phyloP scores from a whole-genome alignment of 495 filamentous ascomycete genomes.

The Aspergillus nidulans region DNA sequence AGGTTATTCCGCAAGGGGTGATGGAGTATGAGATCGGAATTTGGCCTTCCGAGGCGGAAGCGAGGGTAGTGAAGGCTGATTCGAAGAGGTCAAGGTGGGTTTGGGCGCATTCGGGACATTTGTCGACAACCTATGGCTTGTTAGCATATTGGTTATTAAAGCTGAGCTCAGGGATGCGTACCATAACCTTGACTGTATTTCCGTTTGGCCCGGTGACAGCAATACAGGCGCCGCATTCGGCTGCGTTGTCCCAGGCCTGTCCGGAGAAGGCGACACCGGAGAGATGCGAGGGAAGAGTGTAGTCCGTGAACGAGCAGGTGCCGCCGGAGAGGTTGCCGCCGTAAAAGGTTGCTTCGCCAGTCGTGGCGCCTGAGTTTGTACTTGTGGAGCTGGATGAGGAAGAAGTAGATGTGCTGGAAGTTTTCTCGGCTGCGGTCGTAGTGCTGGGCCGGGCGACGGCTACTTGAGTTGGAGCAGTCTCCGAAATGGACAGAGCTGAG shows the following conservation, averaged over 20 bases:
- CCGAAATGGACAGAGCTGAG: neutral
- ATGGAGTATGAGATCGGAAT: slow-evolving; percentile 51
- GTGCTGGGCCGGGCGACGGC: slow-evolving; percentile 3
- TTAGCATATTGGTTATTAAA: neutral
- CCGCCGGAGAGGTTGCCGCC: slow-evolving; percentile 55
- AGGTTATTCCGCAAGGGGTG: slow-evolving; percentile 48
- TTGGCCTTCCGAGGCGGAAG: slow-evolving; percentile 42
- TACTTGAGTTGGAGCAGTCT: slow-evolving; percentile 1
- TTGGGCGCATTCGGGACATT: slow-evolving; percentile 53
- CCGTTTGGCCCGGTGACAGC: slow-evolving; percentile 49
- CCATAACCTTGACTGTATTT: slow-evolving; percentile 60
- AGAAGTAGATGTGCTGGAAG: slow-evolving; percentile 4
- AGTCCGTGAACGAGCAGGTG: slow-evolving; percentile 54
- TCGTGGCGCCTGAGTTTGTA: neutral
- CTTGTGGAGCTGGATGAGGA: slow-evolving; percentile 14
- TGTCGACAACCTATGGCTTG: slow-evolving; percentile 48
- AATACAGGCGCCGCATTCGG: slow-evolving; percentile 55
- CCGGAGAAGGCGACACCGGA: slow-evolving; percentile 53
- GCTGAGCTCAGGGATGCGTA: slow-evolving; percentile 20
- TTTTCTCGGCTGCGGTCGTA: neutral
- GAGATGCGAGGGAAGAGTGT: slow-evolving; percentile 50
- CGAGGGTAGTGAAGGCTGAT: slow-evolving; percentile 47
- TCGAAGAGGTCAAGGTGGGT: slow-evolving; percentile 60
- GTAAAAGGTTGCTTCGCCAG: slow-evolving; percentile 49
- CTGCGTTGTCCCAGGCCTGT: slow-evolving; percentile 46